Evolutionary conservation across 495 filamentous ascomycete genomes (phyloP).

Genomic region (Trichoderma virens): DNA sequence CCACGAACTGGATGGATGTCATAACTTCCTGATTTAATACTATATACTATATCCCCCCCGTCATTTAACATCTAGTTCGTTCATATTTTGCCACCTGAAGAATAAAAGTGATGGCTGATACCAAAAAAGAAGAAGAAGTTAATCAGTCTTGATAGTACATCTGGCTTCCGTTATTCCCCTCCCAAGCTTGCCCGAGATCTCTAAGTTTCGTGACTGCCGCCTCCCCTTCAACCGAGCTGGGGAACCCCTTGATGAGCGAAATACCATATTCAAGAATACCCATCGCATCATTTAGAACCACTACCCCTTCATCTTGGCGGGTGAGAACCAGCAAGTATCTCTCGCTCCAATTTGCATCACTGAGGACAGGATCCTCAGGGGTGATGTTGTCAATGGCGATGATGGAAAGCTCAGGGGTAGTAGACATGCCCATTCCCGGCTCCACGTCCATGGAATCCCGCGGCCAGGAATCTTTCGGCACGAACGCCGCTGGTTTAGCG

Average conservation of each 20-base stretch:
- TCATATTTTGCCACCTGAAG: neutral
- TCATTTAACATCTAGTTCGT: too few relatives aligned
- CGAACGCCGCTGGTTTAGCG: slow-evolving; percentile 11
- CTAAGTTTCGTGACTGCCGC: neutral
- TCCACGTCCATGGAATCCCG: neutral
- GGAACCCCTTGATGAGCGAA: neutral
- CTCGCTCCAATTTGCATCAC: neutral
- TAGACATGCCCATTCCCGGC: neutral
- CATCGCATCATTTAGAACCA: neutral
- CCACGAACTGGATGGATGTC: too few relatives aligned
- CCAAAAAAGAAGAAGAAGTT: neutral
- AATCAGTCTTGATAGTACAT: neutral
- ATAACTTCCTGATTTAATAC: too few relatives aligned
- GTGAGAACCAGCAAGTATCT: neutral
- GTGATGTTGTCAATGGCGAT: slow-evolving; percentile 34
- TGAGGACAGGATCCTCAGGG: slow-evolving; percentile 30
- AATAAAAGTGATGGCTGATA: neutral
- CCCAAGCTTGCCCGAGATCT: neutral
- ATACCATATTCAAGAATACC: slow-evolving; percentile 1
- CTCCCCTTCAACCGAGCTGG: neutral
- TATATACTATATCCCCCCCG: too few relatives aligned
- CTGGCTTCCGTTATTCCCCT: neutral
- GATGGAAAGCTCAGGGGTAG: neutral
- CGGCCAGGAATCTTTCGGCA: neutral
- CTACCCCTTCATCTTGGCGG: neutral